phyloP scores from a whole-genome alignment of 768 basidiomycete species.

The Megacollybia marginata region DNA sequence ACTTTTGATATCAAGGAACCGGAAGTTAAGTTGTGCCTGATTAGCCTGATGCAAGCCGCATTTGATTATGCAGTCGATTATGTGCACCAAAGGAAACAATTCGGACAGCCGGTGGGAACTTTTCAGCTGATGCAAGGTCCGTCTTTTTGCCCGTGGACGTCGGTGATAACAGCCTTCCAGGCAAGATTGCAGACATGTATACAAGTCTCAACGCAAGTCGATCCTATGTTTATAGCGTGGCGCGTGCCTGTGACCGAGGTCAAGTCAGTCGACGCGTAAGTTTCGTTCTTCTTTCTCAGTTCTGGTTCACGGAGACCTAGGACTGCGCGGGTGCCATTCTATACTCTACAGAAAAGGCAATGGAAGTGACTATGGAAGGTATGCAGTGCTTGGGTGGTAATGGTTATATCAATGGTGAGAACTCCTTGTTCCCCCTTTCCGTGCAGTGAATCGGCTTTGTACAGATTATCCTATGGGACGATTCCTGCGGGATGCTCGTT shows the following conservation, averaged over 20 bases:
- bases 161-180: slow-evolving; percentile 27
- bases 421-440: background rate
- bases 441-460: slow-evolving; percentile 1
- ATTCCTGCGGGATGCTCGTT: slow-evolving; percentile 75
- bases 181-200: slow-evolving; percentile 90
- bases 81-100: slow-evolving; percentile 90
- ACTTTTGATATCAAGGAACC: slow-evolving; percentile 4
- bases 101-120: slow-evolving; percentile 77
- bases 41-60: slow-evolving; percentile 86
- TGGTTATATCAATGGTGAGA: slow-evolving; percentile 87
- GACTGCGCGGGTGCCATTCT: slow-evolving; percentile 94
- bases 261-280: slow-evolving; percentile 71
- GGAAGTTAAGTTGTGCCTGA: background rate
- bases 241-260: slow-evolving; percentile 77
- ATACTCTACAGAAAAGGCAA: slow-evolving; percentile 87
- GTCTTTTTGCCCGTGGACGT: slow-evolving; percentile 1
- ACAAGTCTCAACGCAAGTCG: slow-evolving; percentile 85
- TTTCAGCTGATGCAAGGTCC: slow-evolving; percentile 96
- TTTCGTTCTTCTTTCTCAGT: slow-evolving; percentile 4
- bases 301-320: slow-evolving; percentile 27
- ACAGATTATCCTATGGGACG: slow-evolving; percentile 88
- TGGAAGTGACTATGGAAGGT: slow-evolving; percentile 85
- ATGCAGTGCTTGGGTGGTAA: slow-evolving; percentile 95
- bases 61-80: slow-evolving; percentile 86
- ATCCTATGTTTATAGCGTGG: slow-evolving; percentile 90